A percentile compares a stretch with the other conserved stretches of the same genome.
phyloP scores from a whole-genome alignment of 441 rosid genomes.

The Erodium trifolium region DNA sequence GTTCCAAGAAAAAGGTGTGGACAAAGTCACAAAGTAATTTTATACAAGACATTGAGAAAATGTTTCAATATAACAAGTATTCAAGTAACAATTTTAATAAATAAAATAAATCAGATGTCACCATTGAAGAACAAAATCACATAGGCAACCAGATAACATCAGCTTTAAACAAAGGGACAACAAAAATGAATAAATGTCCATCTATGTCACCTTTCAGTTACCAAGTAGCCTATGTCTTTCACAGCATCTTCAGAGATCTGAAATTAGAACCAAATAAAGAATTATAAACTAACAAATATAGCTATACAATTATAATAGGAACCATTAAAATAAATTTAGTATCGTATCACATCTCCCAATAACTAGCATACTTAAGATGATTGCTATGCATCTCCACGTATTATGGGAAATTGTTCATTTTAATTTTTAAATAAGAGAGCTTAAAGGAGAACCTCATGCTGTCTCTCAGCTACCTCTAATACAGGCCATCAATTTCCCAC shows the following conservation, averaged over 20 bases:
- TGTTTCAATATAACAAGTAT: background rate
- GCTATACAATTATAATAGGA: background rate
- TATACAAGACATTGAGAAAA: background rate
- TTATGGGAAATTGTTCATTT: background rate
- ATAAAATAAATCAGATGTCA: background rate
- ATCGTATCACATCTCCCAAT: background rate
- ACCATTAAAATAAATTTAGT: background rate
- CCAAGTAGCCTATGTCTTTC: constrained; percentile 53
- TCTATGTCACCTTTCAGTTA: constrained; percentile 57
- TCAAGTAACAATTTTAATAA: background rate
- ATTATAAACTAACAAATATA: constrained; percentile 3
- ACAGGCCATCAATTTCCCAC: background rate
- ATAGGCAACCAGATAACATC: background rate
- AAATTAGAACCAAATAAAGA: constrained; percentile 23
- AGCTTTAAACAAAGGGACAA: constrained; percentile 11
- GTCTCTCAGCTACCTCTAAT: background rate
- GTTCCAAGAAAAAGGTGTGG: background rate
- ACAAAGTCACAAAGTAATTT: background rate
- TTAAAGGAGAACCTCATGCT: background rate
- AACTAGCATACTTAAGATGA: background rate
- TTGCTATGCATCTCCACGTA: background rate
- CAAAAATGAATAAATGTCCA: constrained; percentile 15
- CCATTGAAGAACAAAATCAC: background rate
- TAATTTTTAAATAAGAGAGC: background rate
- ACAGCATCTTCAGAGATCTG: constrained; percentile 91